Base-by-base conservation (phyloP, 2,329 filamentous ascomycete species). In the Helotiales sp. region DNA sequence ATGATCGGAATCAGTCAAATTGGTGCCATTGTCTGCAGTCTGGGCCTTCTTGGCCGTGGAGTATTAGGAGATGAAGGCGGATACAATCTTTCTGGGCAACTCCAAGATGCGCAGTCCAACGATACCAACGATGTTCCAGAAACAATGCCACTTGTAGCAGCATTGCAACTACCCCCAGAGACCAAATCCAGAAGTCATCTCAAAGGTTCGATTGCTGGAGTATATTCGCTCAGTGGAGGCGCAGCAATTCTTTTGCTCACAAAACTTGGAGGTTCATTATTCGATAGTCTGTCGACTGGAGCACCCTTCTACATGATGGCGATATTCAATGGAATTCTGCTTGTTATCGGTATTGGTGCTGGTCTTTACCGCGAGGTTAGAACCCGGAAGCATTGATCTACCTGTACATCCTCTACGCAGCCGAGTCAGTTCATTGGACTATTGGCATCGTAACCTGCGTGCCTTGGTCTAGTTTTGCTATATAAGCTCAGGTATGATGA, bases 231-330 rank as follows among this genome's bases (percentile, higher is more conserved):
- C 62, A 92, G 89, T 55, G 95, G 95, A 10, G 95, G 93, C 13
- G 89, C 86, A 0, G 95, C 93, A 0, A 99, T 99, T 52, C 73
- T 99, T 54, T 74, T 98, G 5, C 81, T 99, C 15, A 98, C 95
- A 0, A 99, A 99, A 75, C 73, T 95, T 3, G 95, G 95, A 12
- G 95, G 95, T 0, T 84, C 85, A 34, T 74, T 97, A 48, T 99
- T 98, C 69, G 95, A 99, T 72, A 79, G 74, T 19, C 77, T 86
- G 53, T 87, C 87, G 1, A 81, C 81, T 2, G 89, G 90, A 0
- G 89, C 90, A 10, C 95, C 95, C 0, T 98, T 99, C 72, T 96
- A 92, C 71, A 88, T 98, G 80, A 93, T 99, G 87, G 92, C 93
- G 0, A 77, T 78, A 0, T 98, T 98, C 72, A 98, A 98, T 70